These are phyloP conservation scores for Fusarium udum DNA, from an alignment of 2,329 filamentous ascomycete genomes.

Conservation along the genomic window DNA sequence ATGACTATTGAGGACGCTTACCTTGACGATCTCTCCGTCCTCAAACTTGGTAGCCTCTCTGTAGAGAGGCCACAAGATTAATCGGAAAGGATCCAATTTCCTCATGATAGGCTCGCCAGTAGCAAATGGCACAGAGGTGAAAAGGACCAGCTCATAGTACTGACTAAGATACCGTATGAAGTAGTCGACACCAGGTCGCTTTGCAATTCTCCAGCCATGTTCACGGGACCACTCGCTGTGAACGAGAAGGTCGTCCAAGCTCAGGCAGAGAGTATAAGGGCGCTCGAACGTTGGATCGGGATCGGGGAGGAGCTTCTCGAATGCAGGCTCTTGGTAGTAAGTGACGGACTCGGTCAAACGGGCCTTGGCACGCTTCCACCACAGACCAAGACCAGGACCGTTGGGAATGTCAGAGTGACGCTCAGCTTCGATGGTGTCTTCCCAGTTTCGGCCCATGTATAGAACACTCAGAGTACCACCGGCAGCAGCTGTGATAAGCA, in stretches of 20 bases:
- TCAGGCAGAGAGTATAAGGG: constrained; percentile 92
- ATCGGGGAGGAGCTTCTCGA: constrained; percentile 90
- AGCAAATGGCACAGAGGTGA: constrained; percentile 86
- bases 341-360: constrained; percentile 79
- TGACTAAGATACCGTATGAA: constrained; percentile 96
- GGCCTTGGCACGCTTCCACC: constrained; percentile 83
- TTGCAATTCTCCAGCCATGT: constrained; percentile 94
- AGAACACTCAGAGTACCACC: constrained; percentile 67
- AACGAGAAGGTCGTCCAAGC: constrained; percentile 91
- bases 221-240: constrained; percentile 95
- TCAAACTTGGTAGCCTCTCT: constrained; percentile 97
- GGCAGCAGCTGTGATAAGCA: constrained; percentile 70
- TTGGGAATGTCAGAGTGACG: constrained; percentile 77
- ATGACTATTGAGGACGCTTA: constrained; percentile 49
- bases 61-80: constrained; percentile 95
- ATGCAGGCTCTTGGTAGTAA: constrained; percentile 96
- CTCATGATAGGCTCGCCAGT: constrained; percentile 88
- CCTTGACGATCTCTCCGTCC: constrained; percentile 96
- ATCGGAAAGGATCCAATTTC: constrained; percentile 93
- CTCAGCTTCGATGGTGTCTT: constrained; percentile 77
- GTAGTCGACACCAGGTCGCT: constrained; percentile 95
- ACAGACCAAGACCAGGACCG: constrained; percentile 78
- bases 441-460: constrained; percentile 91
- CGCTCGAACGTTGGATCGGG: constrained; percentile 81
- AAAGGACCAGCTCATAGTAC: constrained; percentile 97